Percentiles rank a stretch among this genome's conserved stretches.
Conservation (phyloP, 768 basidiomycete species). For the Mycena alexandri region DNA sequence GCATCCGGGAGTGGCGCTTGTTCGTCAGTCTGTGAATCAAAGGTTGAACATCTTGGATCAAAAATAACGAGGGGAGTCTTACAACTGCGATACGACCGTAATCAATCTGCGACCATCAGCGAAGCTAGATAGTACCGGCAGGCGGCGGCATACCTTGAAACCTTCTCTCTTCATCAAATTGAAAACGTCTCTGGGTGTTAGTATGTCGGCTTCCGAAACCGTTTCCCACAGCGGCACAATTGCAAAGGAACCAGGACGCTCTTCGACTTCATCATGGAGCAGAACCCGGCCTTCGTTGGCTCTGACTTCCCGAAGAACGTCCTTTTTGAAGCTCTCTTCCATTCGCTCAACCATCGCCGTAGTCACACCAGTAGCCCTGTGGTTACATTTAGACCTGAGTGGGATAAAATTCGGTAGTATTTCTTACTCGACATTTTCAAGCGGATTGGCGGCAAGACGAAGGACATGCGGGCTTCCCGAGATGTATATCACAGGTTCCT, state of each 20-base stretch:
- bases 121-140: background rate
- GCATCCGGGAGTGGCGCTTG: slow-evolving; percentile 95
- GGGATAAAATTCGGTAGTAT: background rate
- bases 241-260: slow-evolving; percentile 88
- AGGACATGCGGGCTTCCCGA: slow-evolving; percentile 91
- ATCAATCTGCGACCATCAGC: slow-evolving; percentile 67
- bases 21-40: slow-evolving; percentile 83
- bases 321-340: slow-evolving; percentile 89
- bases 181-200: slow-evolving; percentile 90
- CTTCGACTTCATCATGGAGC: slow-evolving; percentile 96
- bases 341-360: slow-evolving; percentile 92
- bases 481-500: slow-evolving; percentile 96
- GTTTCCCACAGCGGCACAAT: slow-evolving; percentile 97
- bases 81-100: slow-evolving; percentile 94
- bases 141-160: slow-evolving; percentile 65
- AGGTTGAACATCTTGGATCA: slow-evolving; percentile 22
- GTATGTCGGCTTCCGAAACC: slow-evolving; percentile 82
- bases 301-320: slow-evolving; percentile 87
- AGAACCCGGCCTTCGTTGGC: slow-evolving; percentile 82
- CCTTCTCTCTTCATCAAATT: slow-evolving; percentile 81
- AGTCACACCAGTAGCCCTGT: slow-evolving; percentile 92
- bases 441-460: slow-evolving; percentile 85
- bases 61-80: slow-evolving; percentile 45
- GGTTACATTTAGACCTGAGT: slow-evolving; percentile 9
- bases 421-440: slow-evolving; percentile 94